Evolutionary conservation across 352 stramenopile genomes (phyloP).

Genomic region (Phytophthora pistaciae): DNA sequence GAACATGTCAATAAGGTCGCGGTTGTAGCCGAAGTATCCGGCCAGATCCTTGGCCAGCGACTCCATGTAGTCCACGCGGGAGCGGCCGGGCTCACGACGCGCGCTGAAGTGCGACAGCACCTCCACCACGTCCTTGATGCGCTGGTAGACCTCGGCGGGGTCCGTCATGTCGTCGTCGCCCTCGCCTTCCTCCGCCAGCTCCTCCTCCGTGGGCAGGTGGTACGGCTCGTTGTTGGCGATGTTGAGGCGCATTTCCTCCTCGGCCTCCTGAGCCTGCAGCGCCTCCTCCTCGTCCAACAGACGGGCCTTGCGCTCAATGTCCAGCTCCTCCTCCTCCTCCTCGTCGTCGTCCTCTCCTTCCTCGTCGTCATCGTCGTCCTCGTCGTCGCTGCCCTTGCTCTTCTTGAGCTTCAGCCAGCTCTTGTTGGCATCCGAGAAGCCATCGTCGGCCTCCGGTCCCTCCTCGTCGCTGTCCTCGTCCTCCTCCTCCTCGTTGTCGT

Average conservation of each 20-base stretch:
- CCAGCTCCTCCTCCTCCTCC: constrained; percentile 75
- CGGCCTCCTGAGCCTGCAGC: constrained; percentile 72
- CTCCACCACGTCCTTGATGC: constrained; percentile 95
- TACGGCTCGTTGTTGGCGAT: constrained; percentile 88
- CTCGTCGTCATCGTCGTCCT: constrained; percentile 39
- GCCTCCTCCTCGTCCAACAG: constrained; percentile 82
- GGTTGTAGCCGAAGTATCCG: constrained; percentile 99
- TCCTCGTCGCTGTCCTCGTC: constrained; percentile 59
- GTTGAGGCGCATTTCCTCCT: constrained; percentile 90
- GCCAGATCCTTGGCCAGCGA: constrained; percentile 93
- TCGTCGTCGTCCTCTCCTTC: constrained; percentile 59
- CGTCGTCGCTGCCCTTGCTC: constrained; percentile 45
- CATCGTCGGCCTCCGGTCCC: constrained; percentile 62
- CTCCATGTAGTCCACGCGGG: constrained; percentile 97
- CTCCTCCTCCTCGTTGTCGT: constrained; percentile 51
- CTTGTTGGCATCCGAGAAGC: constrained; percentile 89
- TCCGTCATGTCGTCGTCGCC: constrained; percentile 65
- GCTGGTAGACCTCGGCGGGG: constrained; percentile 91
- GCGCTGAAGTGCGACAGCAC: constrained; percentile 97
- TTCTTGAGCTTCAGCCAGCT: constrained; percentile 89
- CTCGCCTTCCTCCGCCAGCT: constrained; percentile 65
- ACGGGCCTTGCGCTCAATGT: constrained; percentile 89
- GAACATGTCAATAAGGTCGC: constrained; percentile 98
- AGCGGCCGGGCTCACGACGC: constrained; percentile 91
- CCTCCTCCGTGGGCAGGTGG: constrained; percentile 82